phyloP scores from a whole-genome alignment of 2,329 filamentous ascomycete species.

The Ceratocystis albifundus region DNA sequence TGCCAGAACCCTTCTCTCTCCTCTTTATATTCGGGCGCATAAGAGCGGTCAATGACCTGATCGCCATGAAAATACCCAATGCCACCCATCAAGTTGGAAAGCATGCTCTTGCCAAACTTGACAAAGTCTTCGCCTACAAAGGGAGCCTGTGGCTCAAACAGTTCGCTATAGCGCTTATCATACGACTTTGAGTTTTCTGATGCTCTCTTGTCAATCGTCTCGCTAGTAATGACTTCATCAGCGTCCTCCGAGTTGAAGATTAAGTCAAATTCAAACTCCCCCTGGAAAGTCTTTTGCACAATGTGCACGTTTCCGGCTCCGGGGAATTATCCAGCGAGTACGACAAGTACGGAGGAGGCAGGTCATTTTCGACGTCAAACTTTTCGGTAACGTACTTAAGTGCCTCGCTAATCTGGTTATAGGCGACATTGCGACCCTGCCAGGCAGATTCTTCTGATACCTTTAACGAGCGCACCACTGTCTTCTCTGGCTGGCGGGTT shows the following conservation, averaged over 20 bases:
- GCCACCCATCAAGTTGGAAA: conserved; percentile 87
- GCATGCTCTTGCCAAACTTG: conserved; percentile 74
- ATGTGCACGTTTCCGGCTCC: conserved; percentile 70
- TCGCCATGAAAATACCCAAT: conserved; percentile 93
- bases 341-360: conserved; percentile 73
- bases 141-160: conserved; percentile 61
- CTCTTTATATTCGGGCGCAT: conserved; percentile 87
- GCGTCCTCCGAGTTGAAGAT: conserved; percentile 65
- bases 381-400: conserved; percentile 40
- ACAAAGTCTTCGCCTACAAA: conserved; percentile 63
- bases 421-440: conserved; percentile 62
- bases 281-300: conserved; percentile 83
- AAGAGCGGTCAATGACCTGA: conserved; percentile 77
- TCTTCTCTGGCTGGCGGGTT: conserved; percentile 61
- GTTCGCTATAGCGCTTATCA: conserved; percentile 56
- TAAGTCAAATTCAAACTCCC: conserved; percentile 84
- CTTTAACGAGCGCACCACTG: conserved; percentile 60
- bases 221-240: conserved; percentile 41
- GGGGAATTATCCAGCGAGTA: conserved; percentile 63
- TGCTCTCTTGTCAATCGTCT: conserved; percentile 60
- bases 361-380: conserved; percentile 48
- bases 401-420: conserved; percentile 42
- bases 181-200: conserved; percentile 56
- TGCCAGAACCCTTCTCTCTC: conserved; percentile 94
- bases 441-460: conserved; percentile 60